Percentiles rank a stretch among this genome's conserved stretches.
phyloP scores from a whole-genome alignment of 2,329 filamentous ascomycete genomes.

The Cercospora sojina region DNA sequence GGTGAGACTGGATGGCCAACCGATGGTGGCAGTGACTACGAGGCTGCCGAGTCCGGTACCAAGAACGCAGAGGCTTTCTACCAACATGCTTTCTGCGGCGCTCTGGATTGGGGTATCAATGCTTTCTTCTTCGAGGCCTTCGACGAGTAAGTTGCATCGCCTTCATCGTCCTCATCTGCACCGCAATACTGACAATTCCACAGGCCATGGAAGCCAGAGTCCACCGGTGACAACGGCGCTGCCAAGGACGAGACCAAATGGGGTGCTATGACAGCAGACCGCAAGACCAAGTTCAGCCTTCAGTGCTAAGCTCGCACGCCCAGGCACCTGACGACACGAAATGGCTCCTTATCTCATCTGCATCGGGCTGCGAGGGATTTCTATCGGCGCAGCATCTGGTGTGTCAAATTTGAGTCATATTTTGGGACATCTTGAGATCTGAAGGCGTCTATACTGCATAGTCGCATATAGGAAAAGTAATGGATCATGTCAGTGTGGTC shows the following conservation, averaged over 20 bases:
- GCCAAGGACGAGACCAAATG: slow-evolving; percentile 63
- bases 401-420: neutral
- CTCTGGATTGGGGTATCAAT: slow-evolving; percentile 65
- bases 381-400: slow-evolving; percentile 3
- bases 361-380: slow-evolving; percentile 4
- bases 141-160: slow-evolving; percentile 52
- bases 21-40: slow-evolving; percentile 61
- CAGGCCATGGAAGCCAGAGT: slow-evolving; percentile 61
- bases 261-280: slow-evolving; percentile 61
- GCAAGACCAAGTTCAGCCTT: slow-evolving; percentile 26
- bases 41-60: slow-evolving; percentile 59
- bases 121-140: slow-evolving; percentile 74
- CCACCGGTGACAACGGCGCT: slow-evolving; percentile 62
- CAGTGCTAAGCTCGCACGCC: slow-evolving; percentile 20
- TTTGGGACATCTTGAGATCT: neutral
- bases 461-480: slow-evolving; percentile 6
- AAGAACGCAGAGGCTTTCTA: slow-evolving; percentile 61
- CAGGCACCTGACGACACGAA: neutral
- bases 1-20: slow-evolving; percentile 70
- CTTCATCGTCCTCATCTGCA: neutral
- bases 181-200: slow-evolving; percentile 7
- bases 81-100: slow-evolving; percentile 61
- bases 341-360: neutral
- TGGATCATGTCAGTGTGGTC: neutral
- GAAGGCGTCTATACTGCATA: neutral